Conservation (phyloP, 768 basidiomycete species). For the Tremella yokohamensis region DNA sequence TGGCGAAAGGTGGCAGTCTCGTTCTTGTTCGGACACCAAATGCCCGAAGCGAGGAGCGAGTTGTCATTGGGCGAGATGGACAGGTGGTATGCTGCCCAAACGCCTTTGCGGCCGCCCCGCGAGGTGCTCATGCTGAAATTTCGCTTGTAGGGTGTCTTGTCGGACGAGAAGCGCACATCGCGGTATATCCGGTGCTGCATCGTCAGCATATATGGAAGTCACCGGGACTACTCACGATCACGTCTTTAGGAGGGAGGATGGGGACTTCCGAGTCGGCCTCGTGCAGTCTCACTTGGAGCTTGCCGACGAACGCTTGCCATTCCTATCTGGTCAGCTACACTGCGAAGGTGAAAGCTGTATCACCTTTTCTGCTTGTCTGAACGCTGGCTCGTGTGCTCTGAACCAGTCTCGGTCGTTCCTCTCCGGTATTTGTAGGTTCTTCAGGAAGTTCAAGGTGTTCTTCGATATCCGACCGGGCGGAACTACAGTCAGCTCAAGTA, state of each 20-base stretch:
- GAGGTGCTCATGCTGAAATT: slow-evolving; percentile 79
- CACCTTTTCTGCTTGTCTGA: slow-evolving; percentile 69
- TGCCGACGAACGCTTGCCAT: slow-evolving; percentile 78
- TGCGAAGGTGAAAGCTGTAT: background rate
- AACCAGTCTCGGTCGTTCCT: slow-evolving; percentile 85
- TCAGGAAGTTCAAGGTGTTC: slow-evolving; percentile 77
- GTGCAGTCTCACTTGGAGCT: slow-evolving; percentile 63
- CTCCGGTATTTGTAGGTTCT: slow-evolving; percentile 65
- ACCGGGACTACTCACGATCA: slow-evolving; percentile 55
- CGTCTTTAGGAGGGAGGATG: slow-evolving; percentile 81
- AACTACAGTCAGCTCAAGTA: slow-evolving; percentile 54
- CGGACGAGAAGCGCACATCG: slow-evolving; percentile 88
- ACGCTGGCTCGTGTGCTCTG: slow-evolving; percentile 74
- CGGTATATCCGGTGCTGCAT: slow-evolving; percentile 77
- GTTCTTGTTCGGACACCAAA: slow-evolving; percentile 58
- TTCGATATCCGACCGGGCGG: slow-evolving; percentile 80
- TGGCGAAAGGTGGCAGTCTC: slow-evolving; percentile 75
- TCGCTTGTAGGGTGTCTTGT: slow-evolving; percentile 93
- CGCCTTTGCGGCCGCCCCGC: slow-evolving; percentile 81
- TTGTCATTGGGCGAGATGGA: slow-evolving; percentile 56
- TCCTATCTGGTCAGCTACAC: slow-evolving; percentile 54
- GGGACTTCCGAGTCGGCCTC: slow-evolving; percentile 81
- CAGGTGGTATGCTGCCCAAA: slow-evolving; percentile 76
- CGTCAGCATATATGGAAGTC: slow-evolving; percentile 2
- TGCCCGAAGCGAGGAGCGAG: slow-evolving; percentile 72